Conservation (phyloP, 305 asterid species). For the Solanum hybrid region DNA sequence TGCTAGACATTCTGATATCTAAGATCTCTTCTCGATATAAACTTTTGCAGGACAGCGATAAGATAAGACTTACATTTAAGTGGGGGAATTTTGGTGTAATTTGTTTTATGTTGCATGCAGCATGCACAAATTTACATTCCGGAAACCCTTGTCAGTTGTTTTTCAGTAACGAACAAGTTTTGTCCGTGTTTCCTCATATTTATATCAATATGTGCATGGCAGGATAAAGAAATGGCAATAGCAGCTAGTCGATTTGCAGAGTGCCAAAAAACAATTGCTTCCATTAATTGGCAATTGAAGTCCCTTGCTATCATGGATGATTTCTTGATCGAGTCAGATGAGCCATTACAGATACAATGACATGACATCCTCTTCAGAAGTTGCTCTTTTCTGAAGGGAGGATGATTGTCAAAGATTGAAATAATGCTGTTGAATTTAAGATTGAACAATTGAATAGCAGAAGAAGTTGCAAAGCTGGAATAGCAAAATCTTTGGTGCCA, state of each 20-base stretch:
- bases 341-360: neutral
- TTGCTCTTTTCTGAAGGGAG: neutral
- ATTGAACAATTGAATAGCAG: neutral
- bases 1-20: neutral
- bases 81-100: neutral
- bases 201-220: constrained; percentile 9
- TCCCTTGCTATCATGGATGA: constrained; percentile 65
- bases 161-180: neutral
- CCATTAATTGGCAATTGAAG: constrained; percentile 67
- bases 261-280: constrained; percentile 83
- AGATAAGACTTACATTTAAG: neutral
- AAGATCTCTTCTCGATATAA: neutral
- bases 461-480: neutral
- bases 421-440: neutral
- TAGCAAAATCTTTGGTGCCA: neutral
- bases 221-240: constrained; percentile 66
- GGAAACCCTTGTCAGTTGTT: neutral
- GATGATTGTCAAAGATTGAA: neutral
- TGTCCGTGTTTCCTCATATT: neutral
- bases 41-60: neutral
- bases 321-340: constrained; percentile 31
- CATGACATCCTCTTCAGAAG: neutral
- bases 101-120: neutral
- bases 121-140: neutral
- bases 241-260: constrained; percentile 70